Evolutionary conservation across 164 flowering plant species (phyloP).

Genomic region (Sextonia rubra): DNA sequence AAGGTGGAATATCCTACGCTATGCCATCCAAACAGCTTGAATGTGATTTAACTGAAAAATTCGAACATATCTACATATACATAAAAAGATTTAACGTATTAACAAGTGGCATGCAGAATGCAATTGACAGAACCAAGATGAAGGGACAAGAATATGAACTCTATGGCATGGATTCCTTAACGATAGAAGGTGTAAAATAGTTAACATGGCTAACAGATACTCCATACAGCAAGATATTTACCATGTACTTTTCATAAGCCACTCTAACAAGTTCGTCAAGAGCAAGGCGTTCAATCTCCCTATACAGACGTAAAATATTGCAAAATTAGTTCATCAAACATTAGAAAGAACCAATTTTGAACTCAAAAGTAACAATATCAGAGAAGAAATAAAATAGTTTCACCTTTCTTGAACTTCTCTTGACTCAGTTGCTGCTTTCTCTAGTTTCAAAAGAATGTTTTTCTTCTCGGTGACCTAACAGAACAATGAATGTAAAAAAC

Average conservation of each 20-base stretch:
- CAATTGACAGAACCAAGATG: background rate
- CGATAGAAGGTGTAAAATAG: no score
- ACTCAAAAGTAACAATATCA: background rate
- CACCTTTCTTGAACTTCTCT: constrained; percentile 34
- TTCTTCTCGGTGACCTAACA: constrained; percentile 39
- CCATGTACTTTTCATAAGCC: constrained; percentile 80
- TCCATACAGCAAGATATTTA: constrained; percentile 19
- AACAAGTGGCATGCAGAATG: background rate
- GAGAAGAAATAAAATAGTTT: background rate
- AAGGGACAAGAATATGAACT: no score
- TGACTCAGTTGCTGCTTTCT: constrained; percentile 39
- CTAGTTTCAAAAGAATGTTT: constrained; percentile 35
- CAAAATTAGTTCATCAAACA: background rate
- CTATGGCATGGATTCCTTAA: no score
- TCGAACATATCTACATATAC: background rate
- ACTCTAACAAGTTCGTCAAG: constrained; percentile 66
- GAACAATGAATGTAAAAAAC: background rate
- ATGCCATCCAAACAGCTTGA: background rate
- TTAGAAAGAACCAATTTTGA: background rate
- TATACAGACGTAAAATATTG: constrained; percentile 19
- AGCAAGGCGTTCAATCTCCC: constrained; percentile 63
- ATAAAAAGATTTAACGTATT: no score
- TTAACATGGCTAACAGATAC: no score
- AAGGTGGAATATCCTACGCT: no score
- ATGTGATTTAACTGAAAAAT: background rate